Evolutionary conservation across 176 grass and related monocot genomes (phyloP), one percentile per base, ranked within the genome.

Genomic region (Carex pumila): DNA sequence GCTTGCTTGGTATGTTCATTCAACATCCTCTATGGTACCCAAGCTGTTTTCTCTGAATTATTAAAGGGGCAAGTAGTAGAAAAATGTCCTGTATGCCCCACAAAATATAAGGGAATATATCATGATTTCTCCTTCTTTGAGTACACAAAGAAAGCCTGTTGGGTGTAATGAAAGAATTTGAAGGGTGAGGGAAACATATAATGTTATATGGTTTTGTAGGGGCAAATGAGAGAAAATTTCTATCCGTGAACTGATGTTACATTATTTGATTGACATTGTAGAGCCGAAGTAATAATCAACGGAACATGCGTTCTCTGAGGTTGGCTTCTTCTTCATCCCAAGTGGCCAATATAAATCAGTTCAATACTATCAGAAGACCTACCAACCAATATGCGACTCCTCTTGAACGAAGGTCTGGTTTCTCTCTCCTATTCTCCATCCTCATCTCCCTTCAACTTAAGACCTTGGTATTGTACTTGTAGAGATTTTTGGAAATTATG

Each of bases 261-360:
- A 17, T 45, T 32, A 17, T 43, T 47, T 54, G 47, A 75, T 31
- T 31, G 1, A 54, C 18, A 53, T 50, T 43, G 41, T 52, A 68
- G 80, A 49, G 47, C 12, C 80, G 62, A 63, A 82, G n/a, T 52
- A 61, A 66, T 49, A 66, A 67, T 82, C 60, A 82, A 66, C 54
- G 34, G 7, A 82, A 82, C 41, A 82, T 12, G 80, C 61, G 61
- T 17, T 19, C 62, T 25, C 61, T 82, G 5, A 82, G 37, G 21
- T 66, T 82, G 61, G 61, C 80, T 66, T 66, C 80, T 49, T 30
- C 18, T 66, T 82, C 80, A 65, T 82, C 60, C 22, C 80, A 50
- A 53, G 80, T 49, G 19, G 19, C 61, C 15, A 82, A 66, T 67
- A 39, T 45, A 45, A 45, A 8, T 81, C 78, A 62, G 10, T 37